Percentiles rank a stretch among this genome's conserved stretches.
Evolutionary conservation across 768 basidiomycete genomes (phyloP).

Genomic region (Suillus luteus): DNA sequence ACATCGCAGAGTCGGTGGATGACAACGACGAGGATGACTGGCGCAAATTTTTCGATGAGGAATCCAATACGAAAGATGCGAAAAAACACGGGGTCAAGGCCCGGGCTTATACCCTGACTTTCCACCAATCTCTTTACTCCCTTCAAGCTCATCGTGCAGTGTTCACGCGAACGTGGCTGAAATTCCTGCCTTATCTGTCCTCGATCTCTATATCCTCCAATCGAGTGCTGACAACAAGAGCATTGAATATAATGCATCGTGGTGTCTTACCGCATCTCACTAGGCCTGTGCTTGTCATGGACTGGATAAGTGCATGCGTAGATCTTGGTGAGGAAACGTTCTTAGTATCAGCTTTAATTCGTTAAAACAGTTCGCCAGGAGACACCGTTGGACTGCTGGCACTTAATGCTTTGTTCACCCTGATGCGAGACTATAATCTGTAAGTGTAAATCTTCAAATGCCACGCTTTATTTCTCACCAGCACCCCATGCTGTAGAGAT

Average conservation of each 20-base stretch:
- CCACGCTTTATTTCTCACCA: constrained; percentile 10
- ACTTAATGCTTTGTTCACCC: constrained; percentile 85
- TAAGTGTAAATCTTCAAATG: constrained; percentile 39
- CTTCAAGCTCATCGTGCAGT: constrained; percentile 76
- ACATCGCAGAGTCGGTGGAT: constrained; percentile 36
- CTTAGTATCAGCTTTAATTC: background rate
- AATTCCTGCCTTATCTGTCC: constrained; percentile 63
- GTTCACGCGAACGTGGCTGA: constrained; percentile 82
- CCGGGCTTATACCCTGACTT: constrained; percentile 64
- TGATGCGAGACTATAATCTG: constrained; percentile 95
- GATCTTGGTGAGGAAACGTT: constrained; percentile 61
- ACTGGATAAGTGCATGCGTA: constrained; percentile 85
- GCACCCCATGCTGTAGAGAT: constrained; percentile 55
- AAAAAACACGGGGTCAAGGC: constrained; percentile 41
- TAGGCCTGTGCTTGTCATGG: constrained; percentile 79
- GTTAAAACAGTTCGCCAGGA: constrained; percentile 45
- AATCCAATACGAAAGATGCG: constrained; percentile 37
- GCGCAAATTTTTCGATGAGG: constrained; percentile 83
- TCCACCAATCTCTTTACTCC: constrained; percentile 78
- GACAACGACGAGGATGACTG: constrained; percentile 61
- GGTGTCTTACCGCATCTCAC: constrained; percentile 85
- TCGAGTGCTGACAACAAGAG: constrained; percentile 51
- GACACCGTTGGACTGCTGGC: constrained; percentile 86
- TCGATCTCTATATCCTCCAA: constrained; percentile 31
- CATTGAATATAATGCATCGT: constrained; percentile 78